These are phyloP conservation scores for Phaeosphaeriaceae sp. DNA, from an alignment of 2,329 filamentous ascomycete species.

Conservation along the genomic window DNA sequence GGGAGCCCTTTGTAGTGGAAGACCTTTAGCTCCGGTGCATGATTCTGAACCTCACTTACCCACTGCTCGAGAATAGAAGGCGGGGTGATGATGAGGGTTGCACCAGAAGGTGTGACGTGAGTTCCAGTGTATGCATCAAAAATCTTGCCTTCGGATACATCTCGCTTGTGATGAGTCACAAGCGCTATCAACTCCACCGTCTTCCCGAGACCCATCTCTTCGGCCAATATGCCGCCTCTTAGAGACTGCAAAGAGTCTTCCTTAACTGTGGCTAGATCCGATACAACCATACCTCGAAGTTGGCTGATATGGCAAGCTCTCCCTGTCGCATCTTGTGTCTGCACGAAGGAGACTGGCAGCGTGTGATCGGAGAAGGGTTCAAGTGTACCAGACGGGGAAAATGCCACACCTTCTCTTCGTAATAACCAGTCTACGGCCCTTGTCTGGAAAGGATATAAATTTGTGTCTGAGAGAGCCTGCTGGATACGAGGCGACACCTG, in stretches of 20 bases:
- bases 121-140: conserved; percentile 52
- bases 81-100: conserved; percentile 69
- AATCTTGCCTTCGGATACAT: conserved; percentile 17
- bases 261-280: conserved; percentile 56
- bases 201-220: conserved; percentile 86
- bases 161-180: conserved; percentile 66
- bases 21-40: conserved; percentile 64
- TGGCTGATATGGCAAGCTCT: conserved; percentile 64
- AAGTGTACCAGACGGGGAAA: conserved; percentile 32
- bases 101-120: conserved; percentile 58
- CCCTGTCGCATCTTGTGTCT: conserved; percentile 55
- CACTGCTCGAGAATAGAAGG: conserved; percentile 68
- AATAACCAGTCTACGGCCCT: conserved; percentile 74
- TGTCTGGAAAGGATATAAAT: conserved; percentile 74
- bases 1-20: conserved; percentile 63
- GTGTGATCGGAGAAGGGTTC: conserved; percentile 13
- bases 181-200: conserved; percentile 77
- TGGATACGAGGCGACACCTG: conserved; percentile 39
- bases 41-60: conserved; percentile 63
- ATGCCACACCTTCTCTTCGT: conserved; percentile 66
- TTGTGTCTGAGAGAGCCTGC: conserved; percentile 44
- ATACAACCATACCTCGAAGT: conserved; percentile 65
- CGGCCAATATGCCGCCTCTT: conserved; percentile 71
- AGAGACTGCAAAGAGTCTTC: conserved; percentile 46
- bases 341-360: conserved; percentile 55